A percentile compares a stretch with the other conserved stretches of the same genome.
phyloP scores from a whole-genome alignment of 176 grass and related monocot species.

The Eleusine coracana region DNA sequence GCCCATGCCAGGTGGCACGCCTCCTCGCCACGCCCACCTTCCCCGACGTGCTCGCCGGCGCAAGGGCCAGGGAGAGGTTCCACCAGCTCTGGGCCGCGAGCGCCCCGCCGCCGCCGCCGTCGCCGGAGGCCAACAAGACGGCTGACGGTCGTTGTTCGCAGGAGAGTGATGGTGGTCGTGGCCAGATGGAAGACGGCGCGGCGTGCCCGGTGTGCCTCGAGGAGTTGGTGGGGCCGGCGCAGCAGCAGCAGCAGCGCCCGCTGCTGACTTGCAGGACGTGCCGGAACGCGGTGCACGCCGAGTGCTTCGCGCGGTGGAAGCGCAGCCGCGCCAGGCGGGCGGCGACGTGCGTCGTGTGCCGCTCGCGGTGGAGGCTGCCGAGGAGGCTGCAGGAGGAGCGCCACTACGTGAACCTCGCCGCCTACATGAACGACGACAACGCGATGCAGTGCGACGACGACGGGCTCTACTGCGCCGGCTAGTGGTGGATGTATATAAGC shows the following conservation, averaged over 20 bases:
- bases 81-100: slow-evolving; percentile 55
- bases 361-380: slow-evolving; percentile 73
- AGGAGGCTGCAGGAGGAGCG: slow-evolving; percentile 35
- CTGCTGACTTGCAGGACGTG: slow-evolving; percentile 72
- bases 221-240: slow-evolving; percentile 48
- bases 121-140: not conserved
- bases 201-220: slow-evolving; percentile 90
- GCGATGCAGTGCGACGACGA: slow-evolving; percentile 41
- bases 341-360: slow-evolving; percentile 90
- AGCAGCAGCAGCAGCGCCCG: not conserved
- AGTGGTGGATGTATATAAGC: not conserved
- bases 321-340: slow-evolving; percentile 64
- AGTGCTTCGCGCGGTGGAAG: slow-evolving; percentile 89
- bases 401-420: slow-evolving; percentile 81
- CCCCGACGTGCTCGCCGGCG: slow-evolving; percentile 55
- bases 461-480: slow-evolving; percentile 50
- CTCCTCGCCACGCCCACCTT: slow-evolving; percentile 64
- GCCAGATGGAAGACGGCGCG: slow-evolving; percentile 31
- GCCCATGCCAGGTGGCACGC: slow-evolving; percentile 67
- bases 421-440: slow-evolving; percentile 63
- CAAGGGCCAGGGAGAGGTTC: slow-evolving; percentile 60
- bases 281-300: slow-evolving; percentile 82
- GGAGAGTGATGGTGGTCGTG: not conserved
- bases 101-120: too few relatives aligned
- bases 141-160: not conserved